Conservation (phyloP, 78 protist genomes). For the Capsaspora owczarzaki region DNA sequence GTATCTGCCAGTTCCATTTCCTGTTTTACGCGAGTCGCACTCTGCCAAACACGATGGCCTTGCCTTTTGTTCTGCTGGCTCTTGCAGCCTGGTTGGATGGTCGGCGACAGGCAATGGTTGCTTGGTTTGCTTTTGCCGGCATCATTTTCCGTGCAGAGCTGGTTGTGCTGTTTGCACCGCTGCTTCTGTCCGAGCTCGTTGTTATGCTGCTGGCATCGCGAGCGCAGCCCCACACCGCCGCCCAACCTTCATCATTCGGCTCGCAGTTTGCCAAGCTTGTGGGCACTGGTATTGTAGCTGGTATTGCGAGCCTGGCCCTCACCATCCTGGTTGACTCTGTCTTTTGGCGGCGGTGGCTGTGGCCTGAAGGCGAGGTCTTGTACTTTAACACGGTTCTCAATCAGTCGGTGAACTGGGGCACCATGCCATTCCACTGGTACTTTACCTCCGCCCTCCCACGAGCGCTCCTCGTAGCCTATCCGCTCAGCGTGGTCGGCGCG, state of each 20-base stretch:
- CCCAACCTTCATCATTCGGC: too few relatives aligned
- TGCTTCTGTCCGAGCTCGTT: constrained; percentile 32
- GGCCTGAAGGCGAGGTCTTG: constrained; percentile 87
- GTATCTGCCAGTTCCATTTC: constrained; percentile 60
- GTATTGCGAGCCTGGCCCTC: neutral
- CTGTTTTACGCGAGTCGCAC: constrained; percentile 72
- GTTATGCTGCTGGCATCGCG: neutral
- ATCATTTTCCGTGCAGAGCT: constrained; percentile 40
- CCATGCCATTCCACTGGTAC: constrained; percentile 74
- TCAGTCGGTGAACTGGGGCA: constrained; percentile 67
- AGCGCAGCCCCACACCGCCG: too few relatives aligned
- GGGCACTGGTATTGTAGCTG: constrained; percentile 14
- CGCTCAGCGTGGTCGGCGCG: neutral
- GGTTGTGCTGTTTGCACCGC: constrained; percentile 30
- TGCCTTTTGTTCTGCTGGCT: constrained; percentile 25
- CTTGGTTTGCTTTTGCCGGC: constrained; percentile 28
- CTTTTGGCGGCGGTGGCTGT: constrained; percentile 64
- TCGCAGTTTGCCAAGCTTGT: neutral
- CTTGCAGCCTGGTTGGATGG: constrained; percentile 36
- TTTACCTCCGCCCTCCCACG: constrained; percentile 68
- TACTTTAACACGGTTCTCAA: constrained; percentile 68
- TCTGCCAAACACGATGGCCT: constrained; percentile 85
- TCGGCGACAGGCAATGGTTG: neutral
- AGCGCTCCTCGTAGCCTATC: constrained; percentile 19
- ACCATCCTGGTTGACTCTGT: constrained; percentile 51